phyloP scores from a whole-genome alignment of 352 stramenopile species.

The Globisporangium abappressorium region DNA sequence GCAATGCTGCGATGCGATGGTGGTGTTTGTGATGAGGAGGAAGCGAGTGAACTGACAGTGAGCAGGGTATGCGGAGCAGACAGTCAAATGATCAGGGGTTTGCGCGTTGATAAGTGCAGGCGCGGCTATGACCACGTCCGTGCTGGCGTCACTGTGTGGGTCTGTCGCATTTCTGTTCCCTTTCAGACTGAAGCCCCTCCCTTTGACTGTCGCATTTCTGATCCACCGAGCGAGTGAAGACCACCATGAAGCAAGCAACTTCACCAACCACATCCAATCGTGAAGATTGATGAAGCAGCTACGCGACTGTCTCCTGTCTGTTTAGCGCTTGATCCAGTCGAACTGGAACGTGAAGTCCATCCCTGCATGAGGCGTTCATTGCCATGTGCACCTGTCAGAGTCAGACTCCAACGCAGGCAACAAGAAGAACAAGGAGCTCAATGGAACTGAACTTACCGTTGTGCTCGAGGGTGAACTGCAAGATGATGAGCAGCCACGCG shows the following conservation, averaged over 20 bases:
- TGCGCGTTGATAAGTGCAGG: neutral
- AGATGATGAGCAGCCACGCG: neutral
- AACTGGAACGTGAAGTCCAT: slow-evolving; percentile 8
- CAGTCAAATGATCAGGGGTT: neutral
- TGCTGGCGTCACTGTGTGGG: slow-evolving; percentile 1
- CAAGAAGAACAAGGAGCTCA: neutral
- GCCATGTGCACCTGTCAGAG: neutral
- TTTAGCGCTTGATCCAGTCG: neutral
- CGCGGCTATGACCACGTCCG: neutral
- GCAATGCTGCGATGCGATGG: neutral
- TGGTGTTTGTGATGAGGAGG: neutral
- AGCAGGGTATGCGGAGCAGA: neutral
- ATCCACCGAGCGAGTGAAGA: neutral
- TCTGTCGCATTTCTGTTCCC: slow-evolving; percentile 1
- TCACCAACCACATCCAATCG: neutral
- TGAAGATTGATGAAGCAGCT: neutral
- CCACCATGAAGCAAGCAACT: neutral
- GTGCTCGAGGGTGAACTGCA: slow-evolving; percentile 10
- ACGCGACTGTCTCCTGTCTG: neutral
- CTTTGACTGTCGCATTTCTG: slow-evolving; percentile 7
- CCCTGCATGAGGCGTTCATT: neutral
- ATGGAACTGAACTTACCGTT: neutral
- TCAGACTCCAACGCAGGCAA: neutral
- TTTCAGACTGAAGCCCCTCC: neutral
- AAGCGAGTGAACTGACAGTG: neutral